These are phyloP conservation scores for Grosmannia serpens DNA, from an alignment of 2,329 filamentous ascomycete genomes.

Conservation along the genomic window DNA sequence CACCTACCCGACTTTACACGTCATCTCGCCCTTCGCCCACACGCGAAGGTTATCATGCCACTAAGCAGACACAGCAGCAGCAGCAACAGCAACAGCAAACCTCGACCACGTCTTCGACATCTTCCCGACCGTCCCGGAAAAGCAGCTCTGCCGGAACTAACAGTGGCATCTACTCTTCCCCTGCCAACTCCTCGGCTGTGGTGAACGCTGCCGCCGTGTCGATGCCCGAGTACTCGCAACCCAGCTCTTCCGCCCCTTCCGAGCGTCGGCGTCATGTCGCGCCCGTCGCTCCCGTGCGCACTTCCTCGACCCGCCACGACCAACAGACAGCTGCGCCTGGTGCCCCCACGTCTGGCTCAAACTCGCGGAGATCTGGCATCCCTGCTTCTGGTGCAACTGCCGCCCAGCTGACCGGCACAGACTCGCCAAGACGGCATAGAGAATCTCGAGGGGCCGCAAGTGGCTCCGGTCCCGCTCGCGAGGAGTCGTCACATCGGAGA, in stretches of 20 bases:
- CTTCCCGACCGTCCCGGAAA: conserved; percentile 42
- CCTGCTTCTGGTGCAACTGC: background rate
- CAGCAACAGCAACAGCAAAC: background rate
- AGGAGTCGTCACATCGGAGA: conserved; percentile 28
- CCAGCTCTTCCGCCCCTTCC: conserved; percentile 24
- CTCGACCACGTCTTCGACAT: conserved; percentile 31
- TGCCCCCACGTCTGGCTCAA: conserved; percentile 14
- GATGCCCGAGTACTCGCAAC: conserved; percentile 25
- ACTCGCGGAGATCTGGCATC: conserved; percentile 26
- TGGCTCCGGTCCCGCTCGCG: conserved; percentile 6
- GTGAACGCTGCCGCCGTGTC: conserved; percentile 16
- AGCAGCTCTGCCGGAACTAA: conserved; percentile 33
- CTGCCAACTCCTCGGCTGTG: conserved; percentile 23
- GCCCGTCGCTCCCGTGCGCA: conserved; percentile 67
- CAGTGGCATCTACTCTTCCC: conserved; percentile 28
- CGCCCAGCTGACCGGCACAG: background rate
- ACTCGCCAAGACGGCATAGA: conserved; percentile 29
- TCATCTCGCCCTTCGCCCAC: conserved; percentile 39
- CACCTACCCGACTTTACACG: conserved; percentile 40
- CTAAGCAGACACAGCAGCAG: conserved; percentile 24
- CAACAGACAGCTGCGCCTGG: conserved; percentile 13
- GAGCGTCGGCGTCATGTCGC: conserved; percentile 45
- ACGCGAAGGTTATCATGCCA: conserved; percentile 46
- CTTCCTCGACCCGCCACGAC: conserved; percentile 58
- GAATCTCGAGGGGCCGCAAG: conserved; percentile 16